phyloP scores from a whole-genome alignment of 2,329 filamentous ascomycete genomes.

The Neobulgaria alba region DNA sequence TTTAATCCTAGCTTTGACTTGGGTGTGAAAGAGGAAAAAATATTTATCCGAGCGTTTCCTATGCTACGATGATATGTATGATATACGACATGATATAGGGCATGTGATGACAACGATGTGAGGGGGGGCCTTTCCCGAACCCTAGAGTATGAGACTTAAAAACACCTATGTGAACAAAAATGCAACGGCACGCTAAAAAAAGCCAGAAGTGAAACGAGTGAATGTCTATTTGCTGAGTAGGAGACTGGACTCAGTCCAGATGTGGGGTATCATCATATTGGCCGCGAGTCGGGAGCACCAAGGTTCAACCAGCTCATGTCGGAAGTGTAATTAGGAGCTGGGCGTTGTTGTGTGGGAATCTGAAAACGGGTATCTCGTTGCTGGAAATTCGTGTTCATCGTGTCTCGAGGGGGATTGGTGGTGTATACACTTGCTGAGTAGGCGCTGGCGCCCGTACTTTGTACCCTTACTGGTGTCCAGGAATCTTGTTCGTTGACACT shows the following conservation, averaged over 20 bases:
- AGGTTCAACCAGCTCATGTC: slow-evolving; percentile 81
- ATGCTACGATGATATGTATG: too few species aligned
- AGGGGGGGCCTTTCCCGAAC: too few species aligned
- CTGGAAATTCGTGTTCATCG: slow-evolving; percentile 28
- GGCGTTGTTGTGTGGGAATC: slow-evolving; percentile 9
- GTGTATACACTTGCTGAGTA: slow-evolving; percentile 41
- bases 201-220: too few species aligned
- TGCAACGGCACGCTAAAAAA: too few species aligned
- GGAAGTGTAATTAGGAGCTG: slow-evolving; percentile 30
- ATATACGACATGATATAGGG: too few species aligned
- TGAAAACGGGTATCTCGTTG: slow-evolving; percentile 18
- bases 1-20: too few species aligned
- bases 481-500: slow-evolving; percentile 35
- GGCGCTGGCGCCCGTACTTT: slow-evolving; percentile 43
- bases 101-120: too few species aligned
- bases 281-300: slow-evolving; percentile 32
- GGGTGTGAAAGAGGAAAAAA: too few species aligned
- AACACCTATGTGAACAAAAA: too few species aligned
- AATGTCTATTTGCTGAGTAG: background rate
- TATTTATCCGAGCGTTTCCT: too few species aligned
- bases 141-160: too few species aligned
- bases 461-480: slow-evolving; percentile 22
- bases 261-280: slow-evolving; percentile 11
- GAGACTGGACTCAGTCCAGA: slow-evolving; percentile 1
- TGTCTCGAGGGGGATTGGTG: slow-evolving; percentile 24